Conservation (phyloP, 768 basidiomycete genomes). For the Podaxis sp. region DNA sequence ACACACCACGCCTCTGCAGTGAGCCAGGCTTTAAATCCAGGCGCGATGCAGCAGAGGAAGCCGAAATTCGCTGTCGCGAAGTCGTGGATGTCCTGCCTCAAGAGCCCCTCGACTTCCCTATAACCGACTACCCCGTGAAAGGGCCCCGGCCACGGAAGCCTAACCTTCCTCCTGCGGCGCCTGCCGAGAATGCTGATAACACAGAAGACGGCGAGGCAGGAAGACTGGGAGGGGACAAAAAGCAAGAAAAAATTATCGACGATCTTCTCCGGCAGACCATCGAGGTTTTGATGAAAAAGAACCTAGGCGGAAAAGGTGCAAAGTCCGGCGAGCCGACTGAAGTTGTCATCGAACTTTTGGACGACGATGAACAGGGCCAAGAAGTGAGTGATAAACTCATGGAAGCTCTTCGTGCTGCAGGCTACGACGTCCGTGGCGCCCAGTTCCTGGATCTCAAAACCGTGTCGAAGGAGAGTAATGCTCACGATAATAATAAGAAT, state of each 20-base stretch:
- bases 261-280: constrained; percentile 38
- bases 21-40: constrained; percentile 90
- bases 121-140: constrained; percentile 56
- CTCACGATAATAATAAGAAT: constrained; percentile 4
- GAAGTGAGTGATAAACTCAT: constrained; percentile 42
- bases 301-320: constrained; percentile 15
- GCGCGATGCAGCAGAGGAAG: constrained; percentile 62
- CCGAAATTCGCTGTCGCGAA: constrained; percentile 77
- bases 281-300: constrained; percentile 32
- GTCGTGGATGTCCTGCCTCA: constrained; percentile 46
- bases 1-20: constrained; percentile 91
- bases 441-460: constrained; percentile 4
- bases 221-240: constrained; percentile 11
- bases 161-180: constrained; percentile 40
- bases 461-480: constrained; percentile 11
- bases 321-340: constrained; percentile 20
- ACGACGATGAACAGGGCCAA: constrained; percentile 40
- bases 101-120: constrained; percentile 36
- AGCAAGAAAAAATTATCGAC: constrained; percentile 29
- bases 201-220: constrained; percentile 13
- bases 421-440: constrained; percentile 42
- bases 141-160: constrained; percentile 43
- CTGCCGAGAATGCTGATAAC: constrained; percentile 1
- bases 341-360: constrained; percentile 45
- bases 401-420: constrained; percentile 51